Evolutionary conservation across 768 basidiomycete species (phyloP).

Genomic region (Royoungia palumana): DNA sequence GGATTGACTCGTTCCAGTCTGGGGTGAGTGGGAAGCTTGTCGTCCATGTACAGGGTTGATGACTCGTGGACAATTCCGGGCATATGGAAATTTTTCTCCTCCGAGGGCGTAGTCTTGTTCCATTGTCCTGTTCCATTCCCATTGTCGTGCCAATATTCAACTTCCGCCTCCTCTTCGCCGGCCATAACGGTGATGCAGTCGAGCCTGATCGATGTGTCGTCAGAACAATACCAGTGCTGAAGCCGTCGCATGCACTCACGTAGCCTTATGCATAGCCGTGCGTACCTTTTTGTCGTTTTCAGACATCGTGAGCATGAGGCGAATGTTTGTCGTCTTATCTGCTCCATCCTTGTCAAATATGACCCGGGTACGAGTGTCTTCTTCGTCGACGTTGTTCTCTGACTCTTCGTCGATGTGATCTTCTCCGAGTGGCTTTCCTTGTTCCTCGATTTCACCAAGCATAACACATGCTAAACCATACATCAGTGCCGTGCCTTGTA

Average conservation of each 20-base stretch:
- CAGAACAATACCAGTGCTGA: background rate
- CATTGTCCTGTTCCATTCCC: background rate
- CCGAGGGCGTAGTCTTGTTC: background rate
- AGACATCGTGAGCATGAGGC: conserved; percentile 7
- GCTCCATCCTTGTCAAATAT: background rate
- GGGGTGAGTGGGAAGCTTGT: background rate
- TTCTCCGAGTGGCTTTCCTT: background rate
- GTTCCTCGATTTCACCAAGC: conserved; percentile 9
- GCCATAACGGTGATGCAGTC: conserved; percentile 3
- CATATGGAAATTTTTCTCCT: no score
- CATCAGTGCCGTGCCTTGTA: background rate
- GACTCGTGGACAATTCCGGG: background rate
- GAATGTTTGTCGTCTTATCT: conserved; percentile 9
- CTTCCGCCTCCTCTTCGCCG: background rate
- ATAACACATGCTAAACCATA: conserved; percentile 2
- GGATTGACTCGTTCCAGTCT: background rate
- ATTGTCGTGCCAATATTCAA: conserved; percentile 8
- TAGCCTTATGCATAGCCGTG: conserved; percentile 10
- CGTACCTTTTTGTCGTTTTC: conserved; percentile 5
- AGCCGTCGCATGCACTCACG: conserved; percentile 1
- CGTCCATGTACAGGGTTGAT: background rate
- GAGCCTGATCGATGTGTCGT: background rate
- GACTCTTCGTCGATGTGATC: background rate
- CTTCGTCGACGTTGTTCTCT: no score
- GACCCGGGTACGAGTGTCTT: background rate